Evolutionary conservation across 257 asterid species (phyloP).

Genomic region (Pogostemon cablin): DNA sequence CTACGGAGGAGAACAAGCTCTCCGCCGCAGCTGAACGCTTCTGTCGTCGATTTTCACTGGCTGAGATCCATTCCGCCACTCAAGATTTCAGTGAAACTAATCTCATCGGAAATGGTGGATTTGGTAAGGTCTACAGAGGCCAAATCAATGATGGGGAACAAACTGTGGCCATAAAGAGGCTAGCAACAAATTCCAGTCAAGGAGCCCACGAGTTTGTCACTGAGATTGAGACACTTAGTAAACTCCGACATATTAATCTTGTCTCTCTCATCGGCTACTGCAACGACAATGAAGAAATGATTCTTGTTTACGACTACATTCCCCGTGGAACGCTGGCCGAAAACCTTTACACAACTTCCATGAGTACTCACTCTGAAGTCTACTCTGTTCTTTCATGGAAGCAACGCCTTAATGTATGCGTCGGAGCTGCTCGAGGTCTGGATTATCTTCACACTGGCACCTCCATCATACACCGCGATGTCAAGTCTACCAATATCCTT

Average conservation of each 20-base stretch:
- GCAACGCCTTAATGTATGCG: neutral
- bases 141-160: neutral
- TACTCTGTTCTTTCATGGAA: neutral
- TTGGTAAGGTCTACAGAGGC: conserved; percentile 26
- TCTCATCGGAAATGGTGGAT: conserved; percentile 22
- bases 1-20: neutral
- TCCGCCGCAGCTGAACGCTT: neutral
- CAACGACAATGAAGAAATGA: conserved; percentile 2
- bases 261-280: conserved; percentile 11
- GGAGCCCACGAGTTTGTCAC: conserved; percentile 6
- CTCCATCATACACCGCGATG: conserved; percentile 29
- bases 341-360: neutral
- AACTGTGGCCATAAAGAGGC: conserved; percentile 12
- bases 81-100: neutral
- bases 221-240: neutral
- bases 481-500: conserved; percentile 12
- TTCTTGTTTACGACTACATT: conserved; percentile 25
- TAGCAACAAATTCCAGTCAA: conserved; percentile 1
- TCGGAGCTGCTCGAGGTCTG: conserved; percentile 15
- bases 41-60: conserved; percentile 18
- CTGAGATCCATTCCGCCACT: conserved; percentile 9
- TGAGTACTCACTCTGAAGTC: neutral
- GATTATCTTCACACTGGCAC: conserved; percentile 25
- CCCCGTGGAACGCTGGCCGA: conserved; percentile 1
- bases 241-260: conserved; percentile 11